A percentile compares a stretch with the other conserved stretches of the same genome.
phyloP scores from a whole-genome alignment of 176 grass and related monocot genomes.

The Avena eriantha region DNA sequence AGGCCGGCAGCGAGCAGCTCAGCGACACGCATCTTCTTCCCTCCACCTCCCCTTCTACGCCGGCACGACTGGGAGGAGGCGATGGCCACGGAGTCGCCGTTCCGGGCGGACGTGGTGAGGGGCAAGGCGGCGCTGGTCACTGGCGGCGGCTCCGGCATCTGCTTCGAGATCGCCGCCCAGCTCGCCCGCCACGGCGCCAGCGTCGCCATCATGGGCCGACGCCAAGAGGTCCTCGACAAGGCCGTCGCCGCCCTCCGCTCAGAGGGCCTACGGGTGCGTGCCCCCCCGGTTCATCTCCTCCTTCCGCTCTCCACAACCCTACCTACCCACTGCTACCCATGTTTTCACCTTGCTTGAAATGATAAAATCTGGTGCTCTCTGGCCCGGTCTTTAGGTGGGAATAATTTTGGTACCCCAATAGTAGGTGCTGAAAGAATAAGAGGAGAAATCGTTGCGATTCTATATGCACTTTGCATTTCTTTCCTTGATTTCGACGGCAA shows the following conservation, averaged over 20 bases:
- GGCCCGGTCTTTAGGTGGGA: neutral
- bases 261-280: slow-evolving; percentile 64
- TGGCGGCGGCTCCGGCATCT: slow-evolving; percentile 85
- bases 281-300: neutral
- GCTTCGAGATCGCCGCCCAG: slow-evolving; percentile 82
- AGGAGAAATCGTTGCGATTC: neutral
- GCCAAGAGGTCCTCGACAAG: slow-evolving; percentile 78
- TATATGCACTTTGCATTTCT: neutral
- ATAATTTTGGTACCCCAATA: neutral
- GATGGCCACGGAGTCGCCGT: slow-evolving; percentile 63
- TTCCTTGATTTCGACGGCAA: neutral
- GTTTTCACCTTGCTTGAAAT: neutral
- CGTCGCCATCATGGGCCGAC: slow-evolving; percentile 87
- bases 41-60: neutral
- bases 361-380: neutral
- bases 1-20: neutral
- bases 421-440: neutral
- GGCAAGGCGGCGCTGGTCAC: slow-evolving; percentile 86
- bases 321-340: neutral
- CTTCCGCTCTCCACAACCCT: neutral
- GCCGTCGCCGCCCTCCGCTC: slow-evolving; percentile 69
- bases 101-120: slow-evolving; percentile 69
- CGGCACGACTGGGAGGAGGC: neutral
- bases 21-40: neutral
- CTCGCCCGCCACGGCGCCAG: slow-evolving; percentile 79